Base-by-base conservation (phyloP, 805 yeast genomes). In the Myxozyma neotropica region DNA sequence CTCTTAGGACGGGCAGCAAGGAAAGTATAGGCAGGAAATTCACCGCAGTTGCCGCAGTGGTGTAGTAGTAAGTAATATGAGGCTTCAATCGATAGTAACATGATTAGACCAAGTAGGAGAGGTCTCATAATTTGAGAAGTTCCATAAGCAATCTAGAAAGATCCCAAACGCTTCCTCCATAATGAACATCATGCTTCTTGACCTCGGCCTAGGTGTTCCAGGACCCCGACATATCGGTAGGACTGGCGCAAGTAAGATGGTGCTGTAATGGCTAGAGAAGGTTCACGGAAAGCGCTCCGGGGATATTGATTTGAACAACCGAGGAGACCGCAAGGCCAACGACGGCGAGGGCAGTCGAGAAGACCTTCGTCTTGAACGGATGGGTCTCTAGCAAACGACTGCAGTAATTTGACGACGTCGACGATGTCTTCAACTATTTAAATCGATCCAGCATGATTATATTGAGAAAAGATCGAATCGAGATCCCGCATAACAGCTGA, bases 31-130 rank as follows among this genome's bases (percentile, higher is more conserved):
- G 65, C 50, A 1, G 59, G 42, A 23, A 47, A 31, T 39, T 56
- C 58, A 38, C 52, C 27, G 45, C 66, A 58, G 53, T 55, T 48
- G 51, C 54, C 50, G 51, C 65, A 59, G 48, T 62, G 60, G 46
- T 51, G 62, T 70, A 71, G 63, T 70, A 70, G 59, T 71, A 71
- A 3, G 58, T 63, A n/a, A 72, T 71, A 33, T 58, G 56, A 17
- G 72, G 70, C 53, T 57, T 40, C 53, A 71, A 59, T n/a, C 58
- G 55, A 71, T 48, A 53, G 58, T 59, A 31, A 71, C 73, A 44
- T 71, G 71, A 53, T 70, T 68, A 52, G 58, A 52, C 62, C 67
- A 65, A 36, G 69, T 68, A 21, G 62, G 58, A 12, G 72, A 65
- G 8, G 71, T 60, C 12, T 57, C 43, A 47, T 58, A 69, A 13